Conservation (phyloP, 2,329 filamentous ascomycete species). For the Trichoderma sp. region DNA sequence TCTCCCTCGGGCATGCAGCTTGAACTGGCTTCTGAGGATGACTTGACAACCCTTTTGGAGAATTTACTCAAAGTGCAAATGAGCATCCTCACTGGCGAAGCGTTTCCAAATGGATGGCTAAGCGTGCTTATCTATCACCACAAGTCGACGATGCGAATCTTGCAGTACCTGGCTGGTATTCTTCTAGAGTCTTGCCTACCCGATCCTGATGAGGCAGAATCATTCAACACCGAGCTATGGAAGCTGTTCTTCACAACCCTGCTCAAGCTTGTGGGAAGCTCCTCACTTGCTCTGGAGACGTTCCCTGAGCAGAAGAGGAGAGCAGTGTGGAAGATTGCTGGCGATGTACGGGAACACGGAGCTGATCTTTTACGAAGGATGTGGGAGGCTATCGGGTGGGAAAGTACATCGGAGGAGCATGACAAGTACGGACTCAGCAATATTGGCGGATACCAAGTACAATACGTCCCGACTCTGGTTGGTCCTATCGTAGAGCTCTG, state of each 20-base stretch:
- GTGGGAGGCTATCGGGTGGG: slow-evolving; percentile 97
- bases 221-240: slow-evolving; percentile 92
- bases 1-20: slow-evolving; percentile 69
- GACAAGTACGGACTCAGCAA: slow-evolving; percentile 73
- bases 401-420: slow-evolving; percentile 76
- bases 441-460: slow-evolving; percentile 95
- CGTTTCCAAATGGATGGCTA: slow-evolving; percentile 86
- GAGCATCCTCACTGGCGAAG: slow-evolving; percentile 83
- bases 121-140: slow-evolving; percentile 92
- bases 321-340: slow-evolving; percentile 98
- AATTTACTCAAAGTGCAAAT: slow-evolving; percentile 80
- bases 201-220: slow-evolving; percentile 83
- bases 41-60: slow-evolving; percentile 71
- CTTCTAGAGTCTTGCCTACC: slow-evolving; percentile 83
- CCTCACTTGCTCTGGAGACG: slow-evolving; percentile 85
- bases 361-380: slow-evolving; percentile 79
- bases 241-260: slow-evolving; percentile 88
- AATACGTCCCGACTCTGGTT: slow-evolving; percentile 91
- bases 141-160: slow-evolving; percentile 78
- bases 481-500: slow-evolving; percentile 91
- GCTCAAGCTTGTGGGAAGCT: slow-evolving; percentile 83
- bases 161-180: slow-evolving; percentile 78
- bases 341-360: slow-evolving; percentile 88
- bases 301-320: slow-evolving; percentile 95
- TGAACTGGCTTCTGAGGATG: slow-evolving; percentile 66